Conservation (phyloP, 2,329 filamentous ascomycete species). For the Paradendryphiella salina region DNA sequence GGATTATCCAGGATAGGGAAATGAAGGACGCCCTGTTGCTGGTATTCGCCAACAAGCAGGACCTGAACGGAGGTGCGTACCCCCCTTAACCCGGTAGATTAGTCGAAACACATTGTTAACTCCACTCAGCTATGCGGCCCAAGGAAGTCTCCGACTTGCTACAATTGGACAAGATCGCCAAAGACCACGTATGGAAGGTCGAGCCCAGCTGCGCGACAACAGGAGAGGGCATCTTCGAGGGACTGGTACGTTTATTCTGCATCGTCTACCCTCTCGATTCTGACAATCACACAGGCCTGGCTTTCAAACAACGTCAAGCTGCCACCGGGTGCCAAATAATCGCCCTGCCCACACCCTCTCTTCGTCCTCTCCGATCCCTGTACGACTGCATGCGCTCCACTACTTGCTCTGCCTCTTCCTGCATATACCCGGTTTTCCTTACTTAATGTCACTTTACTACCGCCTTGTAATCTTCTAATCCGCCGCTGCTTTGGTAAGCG, state of each 20-base stretch:
- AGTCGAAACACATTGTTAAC: not conserved
- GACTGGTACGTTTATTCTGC: slow-evolving; percentile 44
- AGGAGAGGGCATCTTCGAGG: slow-evolving; percentile 58
- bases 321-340: slow-evolving; percentile 45
- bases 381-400: slow-evolving; percentile 40
- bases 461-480: slow-evolving; percentile 11
- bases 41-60: slow-evolving; percentile 99
- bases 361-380: slow-evolving; percentile 11
- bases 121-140: slow-evolving; percentile 52
- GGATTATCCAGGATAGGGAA: slow-evolving; percentile 99
- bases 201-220: slow-evolving; percentile 59
- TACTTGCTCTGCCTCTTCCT: slow-evolving; percentile 30
- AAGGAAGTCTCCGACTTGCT: slow-evolving; percentile 56
- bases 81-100: not conserved
- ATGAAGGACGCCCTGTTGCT: slow-evolving; percentile 95
- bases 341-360: not conserved
- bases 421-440: slow-evolving; percentile 46
- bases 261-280: slow-evolving; percentile 1
- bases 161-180: slow-evolving; percentile 55
- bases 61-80: slow-evolving; percentile 79
- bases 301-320: slow-evolving; percentile 57
- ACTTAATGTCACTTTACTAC: slow-evolving; percentile 3
- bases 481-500: not conserved
- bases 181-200: slow-evolving; percentile 58
- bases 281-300: slow-evolving; percentile 47